Evolutionary conservation across 2,329 filamentous ascomycete genomes (phyloP).

Genomic region (Colletotrichum sp.): DNA sequence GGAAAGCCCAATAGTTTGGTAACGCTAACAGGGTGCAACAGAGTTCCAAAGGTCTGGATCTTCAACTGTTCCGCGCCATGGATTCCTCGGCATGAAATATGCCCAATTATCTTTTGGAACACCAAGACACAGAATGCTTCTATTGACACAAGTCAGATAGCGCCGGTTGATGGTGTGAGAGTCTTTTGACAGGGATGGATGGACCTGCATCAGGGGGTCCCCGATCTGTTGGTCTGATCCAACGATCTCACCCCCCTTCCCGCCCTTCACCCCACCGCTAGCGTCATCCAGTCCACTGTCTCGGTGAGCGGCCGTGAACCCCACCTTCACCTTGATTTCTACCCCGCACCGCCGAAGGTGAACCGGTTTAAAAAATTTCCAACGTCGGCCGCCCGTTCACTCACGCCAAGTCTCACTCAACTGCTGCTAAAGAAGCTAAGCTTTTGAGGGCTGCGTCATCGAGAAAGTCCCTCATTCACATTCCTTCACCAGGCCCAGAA

Average conservation of each 20-base stretch:
- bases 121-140: background rate
- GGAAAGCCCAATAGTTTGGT: background rate
- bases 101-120: background rate
- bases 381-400: background rate
- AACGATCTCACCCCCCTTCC: background rate
- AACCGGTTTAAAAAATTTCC: background rate
- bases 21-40: background rate
- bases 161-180: background rate
- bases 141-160: background rate
- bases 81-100: background rate
- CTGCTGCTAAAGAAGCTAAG: background rate
- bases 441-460: background rate
- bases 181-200: background rate
- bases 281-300: background rate
- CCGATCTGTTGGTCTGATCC: background rate
- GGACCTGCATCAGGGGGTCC: background rate
- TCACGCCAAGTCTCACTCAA: background rate
- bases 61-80: background rate
- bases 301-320: background rate
- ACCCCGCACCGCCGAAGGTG: slow-evolving; percentile 5
- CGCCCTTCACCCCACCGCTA: background rate
- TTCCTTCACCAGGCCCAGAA: background rate
- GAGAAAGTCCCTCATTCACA: background rate
- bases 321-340: slow-evolving; percentile 6
- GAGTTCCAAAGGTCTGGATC: background rate